A percentile compares a stretch with the other conserved stretches of the same genome.
Conservation (phyloP, 805 yeast genomes). For the Zygosaccharomyces lentus region DNA sequence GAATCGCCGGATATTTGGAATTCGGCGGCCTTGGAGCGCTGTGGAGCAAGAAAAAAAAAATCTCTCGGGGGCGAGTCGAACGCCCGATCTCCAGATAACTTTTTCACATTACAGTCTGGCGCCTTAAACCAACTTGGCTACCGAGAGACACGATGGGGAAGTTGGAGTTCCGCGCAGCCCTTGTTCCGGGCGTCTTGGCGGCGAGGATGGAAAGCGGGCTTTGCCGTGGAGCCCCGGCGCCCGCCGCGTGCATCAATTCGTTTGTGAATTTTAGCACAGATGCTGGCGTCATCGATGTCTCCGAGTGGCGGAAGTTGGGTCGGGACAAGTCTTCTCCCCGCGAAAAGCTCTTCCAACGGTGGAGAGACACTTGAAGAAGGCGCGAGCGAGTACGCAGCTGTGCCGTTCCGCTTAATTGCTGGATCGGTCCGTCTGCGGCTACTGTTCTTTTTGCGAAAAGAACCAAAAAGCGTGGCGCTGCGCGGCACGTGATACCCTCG, state of each 20-base stretch:
- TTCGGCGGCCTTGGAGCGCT: too few species aligned
- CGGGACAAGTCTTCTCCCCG: slow-evolving; percentile 36
- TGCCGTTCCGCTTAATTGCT: slow-evolving; percentile 41
- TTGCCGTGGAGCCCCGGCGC: too few species aligned
- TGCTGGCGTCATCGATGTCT: slow-evolving; percentile 8
- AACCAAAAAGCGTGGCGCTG: too few species aligned
- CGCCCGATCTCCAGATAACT: slow-evolving; percentile 47
- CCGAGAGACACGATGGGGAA: slow-evolving; percentile 24
- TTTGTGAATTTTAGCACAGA: slow-evolving; percentile 13
- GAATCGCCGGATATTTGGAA: too few species aligned
- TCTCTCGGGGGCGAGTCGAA: slow-evolving; percentile 51
- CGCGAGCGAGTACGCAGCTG: slow-evolving; percentile 41
- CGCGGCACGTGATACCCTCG: too few species aligned
- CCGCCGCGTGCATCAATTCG: slow-evolving; percentile 32
- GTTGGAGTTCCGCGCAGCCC: too few species aligned
- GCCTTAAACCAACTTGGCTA: slow-evolving; percentile 38
- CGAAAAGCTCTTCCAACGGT: slow-evolving; percentile 38
- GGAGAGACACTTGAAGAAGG: slow-evolving; percentile 36
- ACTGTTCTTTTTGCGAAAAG: too few species aligned
- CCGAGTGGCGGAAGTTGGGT: slow-evolving; percentile 41
- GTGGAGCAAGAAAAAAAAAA: too few species aligned
- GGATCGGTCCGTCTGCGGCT: slow-evolving; percentile 41
- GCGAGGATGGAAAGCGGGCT: too few species aligned
- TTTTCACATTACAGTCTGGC: slow-evolving; percentile 35
- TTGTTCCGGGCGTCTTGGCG: too few species aligned